Base-by-base conservation (phyloP, 352 stramenopile genomes). In the Lagenidium giganteum region DNA sequence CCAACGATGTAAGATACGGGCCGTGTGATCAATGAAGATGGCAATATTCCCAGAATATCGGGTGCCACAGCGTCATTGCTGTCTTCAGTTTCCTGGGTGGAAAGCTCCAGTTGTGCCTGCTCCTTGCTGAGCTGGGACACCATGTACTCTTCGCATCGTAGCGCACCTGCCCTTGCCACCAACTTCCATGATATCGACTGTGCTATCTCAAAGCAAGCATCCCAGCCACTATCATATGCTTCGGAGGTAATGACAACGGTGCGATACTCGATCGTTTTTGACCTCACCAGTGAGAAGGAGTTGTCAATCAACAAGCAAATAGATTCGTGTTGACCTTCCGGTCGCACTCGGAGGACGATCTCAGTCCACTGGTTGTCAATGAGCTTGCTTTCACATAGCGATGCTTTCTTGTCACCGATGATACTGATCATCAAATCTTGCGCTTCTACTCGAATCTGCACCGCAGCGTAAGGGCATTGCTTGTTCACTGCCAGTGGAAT, bases 101-200 rank as follows among this genome's bases (percentile, higher is more conserved):
- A 65, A 27, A 83, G 37, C 27, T 80, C 69, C 8, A 68, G 49
- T 16, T 76, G 43, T 16, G 89, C 64, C 48, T 75, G 48, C 20
- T 61, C 21, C n/a, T n/a, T n/a, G n/a, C n/a, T n/a, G n/a, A n/a
- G 65, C 13, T 74, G 20, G 11, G 64, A 68, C 13, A 60, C 47
- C 58, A 86, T 73, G 29, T 69, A 68, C 23, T 54, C 29, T 21
- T 47, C 29, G 33, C 70, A 86, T 5, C 73, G 61, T 13, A 68
- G 42, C 23, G 56, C 39, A 4, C 71, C 77, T 24, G 35, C 34
- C 14, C 39, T 57, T 2, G 71, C 71, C 2, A 64, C 61, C 11
- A 65, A 48, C 25, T 92, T 92, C 79, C 79, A 92, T 21, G 54
- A 74, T 23, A 92, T 92, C 3, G 69, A 70, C 37, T 75, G 65